These are phyloP conservation scores for Metarhizium brunneum DNA, from an alignment of 2,329 filamentous ascomycete genomes.

Conservation along the genomic window DNA sequence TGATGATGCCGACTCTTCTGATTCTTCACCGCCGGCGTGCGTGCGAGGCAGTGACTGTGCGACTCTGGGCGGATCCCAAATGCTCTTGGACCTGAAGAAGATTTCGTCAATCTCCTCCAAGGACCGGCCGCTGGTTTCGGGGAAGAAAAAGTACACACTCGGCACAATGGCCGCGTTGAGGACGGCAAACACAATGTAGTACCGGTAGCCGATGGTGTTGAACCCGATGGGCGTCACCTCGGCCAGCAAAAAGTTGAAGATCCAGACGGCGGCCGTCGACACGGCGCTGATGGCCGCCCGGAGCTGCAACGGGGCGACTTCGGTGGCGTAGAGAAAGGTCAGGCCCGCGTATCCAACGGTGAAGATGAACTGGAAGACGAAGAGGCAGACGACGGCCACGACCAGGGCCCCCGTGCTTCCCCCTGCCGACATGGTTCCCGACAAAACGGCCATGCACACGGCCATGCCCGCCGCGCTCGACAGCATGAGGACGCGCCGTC, in stretches of 20 bases:
- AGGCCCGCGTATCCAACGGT: constrained; percentile 55
- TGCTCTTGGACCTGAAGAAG: constrained; percentile 9
- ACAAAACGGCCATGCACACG: constrained; percentile 16
- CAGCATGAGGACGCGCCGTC: constrained; percentile 16
- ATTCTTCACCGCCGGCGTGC: not conserved
- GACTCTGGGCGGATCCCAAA: constrained; percentile 5
- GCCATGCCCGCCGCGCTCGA: constrained; percentile 18
- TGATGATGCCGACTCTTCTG: not conserved
- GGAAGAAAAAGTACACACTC: constrained; percentile 26
- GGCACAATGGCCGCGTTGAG: constrained; percentile 35
- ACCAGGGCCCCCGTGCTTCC: constrained; percentile 15
- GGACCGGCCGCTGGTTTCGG: constrained; percentile 17
- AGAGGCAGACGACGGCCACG: constrained; percentile 37
- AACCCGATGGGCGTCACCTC: constrained; percentile 58
- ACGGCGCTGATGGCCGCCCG: constrained; percentile 39
- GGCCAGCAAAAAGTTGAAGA: constrained; percentile 37
- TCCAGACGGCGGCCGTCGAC: constrained; percentile 34
- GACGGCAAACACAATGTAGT: constrained; percentile 33
- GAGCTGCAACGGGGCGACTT: constrained; percentile 39
- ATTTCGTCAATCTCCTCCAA: constrained; percentile 20
- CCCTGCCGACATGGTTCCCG: constrained; percentile 15
- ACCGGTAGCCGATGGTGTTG: constrained; percentile 44
- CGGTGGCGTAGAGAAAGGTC: constrained; percentile 49
- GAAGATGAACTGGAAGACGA: constrained; percentile 60
- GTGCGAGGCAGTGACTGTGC: not conserved